Evolutionary conservation across 352 stramenopile species (phyloP).

Genomic region (Globisporangium recalcitrans): DNA sequence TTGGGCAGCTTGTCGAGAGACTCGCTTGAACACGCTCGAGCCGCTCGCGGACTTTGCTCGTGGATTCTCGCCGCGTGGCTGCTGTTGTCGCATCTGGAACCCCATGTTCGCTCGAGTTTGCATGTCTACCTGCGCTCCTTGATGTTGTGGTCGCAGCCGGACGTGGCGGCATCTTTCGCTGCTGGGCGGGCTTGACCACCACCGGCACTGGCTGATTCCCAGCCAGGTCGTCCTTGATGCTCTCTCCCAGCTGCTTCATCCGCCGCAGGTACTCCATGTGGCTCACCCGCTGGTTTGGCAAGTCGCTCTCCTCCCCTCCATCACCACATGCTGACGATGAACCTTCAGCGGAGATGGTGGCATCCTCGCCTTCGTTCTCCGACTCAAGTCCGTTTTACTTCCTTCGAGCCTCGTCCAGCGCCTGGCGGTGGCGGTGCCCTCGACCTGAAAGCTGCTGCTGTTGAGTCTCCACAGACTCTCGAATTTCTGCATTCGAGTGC

Average conservation of each 20-base stretch:
- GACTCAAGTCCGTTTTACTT: not conserved
- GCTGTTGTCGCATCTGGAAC: not conserved
- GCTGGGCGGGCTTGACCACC: not conserved
- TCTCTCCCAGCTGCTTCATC: conserved; percentile 65
- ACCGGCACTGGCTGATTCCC: not conserved
- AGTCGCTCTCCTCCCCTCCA: conserved; percentile 36
- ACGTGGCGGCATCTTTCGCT: not conserved
- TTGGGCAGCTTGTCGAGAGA: conserved; percentile 9
- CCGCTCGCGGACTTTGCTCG: conserved; percentile 29
- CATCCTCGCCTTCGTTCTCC: not conserved
- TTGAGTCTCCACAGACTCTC: not conserved
- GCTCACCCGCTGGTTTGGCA: conserved; percentile 48
- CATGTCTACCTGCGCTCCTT: not conserved
- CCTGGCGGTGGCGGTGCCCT: conserved; percentile 23
- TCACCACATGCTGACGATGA: conserved; percentile 18
- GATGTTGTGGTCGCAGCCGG: not conserved
- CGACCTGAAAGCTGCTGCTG: not conserved
- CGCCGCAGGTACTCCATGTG: conserved; percentile 68
- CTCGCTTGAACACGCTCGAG: conserved; percentile 25
- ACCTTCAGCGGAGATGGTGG: not conserved
- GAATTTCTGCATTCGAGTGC: not conserved
- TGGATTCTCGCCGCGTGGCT: conserved; percentile 15
- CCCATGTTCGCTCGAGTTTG: not conserved
- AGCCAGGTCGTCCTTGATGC: conserved; percentile 52
- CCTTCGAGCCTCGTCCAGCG: conserved; percentile 25